These are phyloP conservation scores for Keithomyces neogunnii DNA, from an alignment of 2,329 filamentous ascomycete species.

Conservation along the genomic window DNA sequence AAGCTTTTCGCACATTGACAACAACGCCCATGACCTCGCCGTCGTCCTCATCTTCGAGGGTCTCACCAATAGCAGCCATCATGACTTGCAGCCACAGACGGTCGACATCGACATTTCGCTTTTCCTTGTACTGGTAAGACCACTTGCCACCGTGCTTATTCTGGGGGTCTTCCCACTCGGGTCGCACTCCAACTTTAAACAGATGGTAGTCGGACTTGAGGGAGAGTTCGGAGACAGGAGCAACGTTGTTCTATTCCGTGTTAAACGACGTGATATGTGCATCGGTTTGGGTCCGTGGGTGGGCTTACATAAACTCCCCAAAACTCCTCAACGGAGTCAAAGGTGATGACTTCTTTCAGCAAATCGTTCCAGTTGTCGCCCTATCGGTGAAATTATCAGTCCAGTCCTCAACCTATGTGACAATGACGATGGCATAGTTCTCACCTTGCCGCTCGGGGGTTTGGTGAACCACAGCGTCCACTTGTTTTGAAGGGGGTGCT, in stretches of 20 bases:
- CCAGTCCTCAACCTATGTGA: neutral
- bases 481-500: slow-evolving; percentile 93
- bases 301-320: slow-evolving; percentile 93
- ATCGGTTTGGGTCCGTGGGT: slow-evolving; percentile 2
- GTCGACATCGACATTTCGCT: slow-evolving; percentile 84
- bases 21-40: slow-evolving; percentile 99
- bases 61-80: slow-evolving; percentile 94
- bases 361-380: slow-evolving; percentile 98
- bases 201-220: slow-evolving; percentile 99
- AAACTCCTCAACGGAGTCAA: slow-evolving; percentile 98
- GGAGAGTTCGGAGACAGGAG: slow-evolving; percentile 86
- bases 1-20: slow-evolving; percentile 96
- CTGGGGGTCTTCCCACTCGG: slow-evolving; percentile 96
- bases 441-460: slow-evolving; percentile 88
- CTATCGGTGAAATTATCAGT: slow-evolving; percentile 33
- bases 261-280: slow-evolving; percentile 8
- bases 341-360: slow-evolving; percentile 96
- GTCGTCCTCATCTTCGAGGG: slow-evolving; percentile 87
- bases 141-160: slow-evolving; percentile 99
- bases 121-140: slow-evolving; percentile 97
- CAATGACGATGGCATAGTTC: neutral
- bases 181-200: slow-evolving; percentile 94
- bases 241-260: slow-evolving; percentile 81
- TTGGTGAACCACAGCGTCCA: slow-evolving; percentile 99
- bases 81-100: slow-evolving; percentile 96